Evolutionary conservation across 2,329 filamentous ascomycete genomes (phyloP), one percentile per base, ranked within the genome.

Genomic region (Cytospora schulzeri): DNA sequence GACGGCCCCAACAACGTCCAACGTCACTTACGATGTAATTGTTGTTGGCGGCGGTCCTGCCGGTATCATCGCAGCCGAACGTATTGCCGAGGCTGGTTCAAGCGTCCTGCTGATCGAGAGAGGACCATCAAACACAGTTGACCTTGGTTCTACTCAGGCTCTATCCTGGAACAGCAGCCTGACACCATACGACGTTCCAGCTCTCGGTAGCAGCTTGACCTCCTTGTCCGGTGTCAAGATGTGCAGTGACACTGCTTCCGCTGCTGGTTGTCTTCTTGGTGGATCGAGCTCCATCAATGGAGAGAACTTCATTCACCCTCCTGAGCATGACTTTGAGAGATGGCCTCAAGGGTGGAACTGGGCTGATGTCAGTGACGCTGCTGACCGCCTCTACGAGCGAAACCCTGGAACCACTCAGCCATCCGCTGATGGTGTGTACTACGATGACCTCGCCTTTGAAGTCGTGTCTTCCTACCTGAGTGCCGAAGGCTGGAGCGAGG

Each of bases 21-120:
- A 76, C 68, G 63, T 66, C 1, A 77, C 76, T 2, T 78, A 77
- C 65, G 76, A 79, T 57, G 76, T 76, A 58, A 78, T 79, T 22
- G 73, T 79, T 12, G 76, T 75, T 1, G 76, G 76, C 48, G 76
- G 72, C 28, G 76, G 76, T 22, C 72, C 75, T 15, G 72, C 75
- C 5, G 76, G 77, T 28, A 70, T 78, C 63, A 70, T 78, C 24
- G 71, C 72, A 1, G 76, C 76, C 4, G 72, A 75, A 64, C 71
- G 75, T 19, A 70, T 78, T 12, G 74, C 74, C 7, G 76, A 78
- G 69, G 71, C 73, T 26, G 74, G 75, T 22, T 71, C 70, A 41
- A 74, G 72, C 12, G 76, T 78, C 2, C 71, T 79, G 5, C 71
- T 79, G 9, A 64, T 79, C 41, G 77, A 78, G 68, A 74, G 77